Evolutionary conservation across 1,139 yeast species (phyloP), one percentile per base, ranked within the genome.

Genomic region (Yarrowia galli): DNA sequence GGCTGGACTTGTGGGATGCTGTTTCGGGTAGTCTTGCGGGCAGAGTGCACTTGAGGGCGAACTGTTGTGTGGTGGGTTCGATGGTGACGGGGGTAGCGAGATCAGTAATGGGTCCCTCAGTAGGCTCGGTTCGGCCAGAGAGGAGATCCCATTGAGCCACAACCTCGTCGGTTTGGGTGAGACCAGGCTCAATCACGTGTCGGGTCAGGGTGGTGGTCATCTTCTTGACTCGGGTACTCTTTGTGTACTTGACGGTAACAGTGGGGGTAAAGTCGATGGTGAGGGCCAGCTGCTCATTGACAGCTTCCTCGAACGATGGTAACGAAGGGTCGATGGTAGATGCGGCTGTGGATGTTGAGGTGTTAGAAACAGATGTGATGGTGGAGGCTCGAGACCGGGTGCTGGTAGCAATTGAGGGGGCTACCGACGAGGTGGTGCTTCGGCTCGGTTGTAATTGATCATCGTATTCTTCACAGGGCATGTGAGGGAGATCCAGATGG

Each of bases 381-480:
- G 64, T 42, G 22, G 64, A 58, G 25, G 45, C 64, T 28, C 49
- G 23, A 25, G 64, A 58, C 23, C 49, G 48, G 13, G 38, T 48
- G 35, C 22, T 40, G 23, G 48, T 8, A n/a, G 63, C 43, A 23
- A 28, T 36, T 25, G 63, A 56, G 38, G 45, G 46, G 23, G 49
- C 43, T n/a, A 23, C n/a, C 18, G 61, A 38, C 42, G 61, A 23
- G n/a, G 61, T 25, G 46, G 61, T 16, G 35, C 45, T 38, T 10
- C 45, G 61, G 13, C 36, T 54, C 25, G 61, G 61, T 3, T 54
- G 61, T 38, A 38, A 40, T 23, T 23, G 32, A 18, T 45, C 45
- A 42, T 58, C 65, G 51, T 61, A 61, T n/a, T 61, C 65, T 46
- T 61, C 65, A 22, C 65, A 61, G 56, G 65, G 65, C 53, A 61